These are phyloP conservation scores for Starmerella lactis-condensi DNA, from an alignment of 805 yeast genomes.

Conservation along the genomic window DNA sequence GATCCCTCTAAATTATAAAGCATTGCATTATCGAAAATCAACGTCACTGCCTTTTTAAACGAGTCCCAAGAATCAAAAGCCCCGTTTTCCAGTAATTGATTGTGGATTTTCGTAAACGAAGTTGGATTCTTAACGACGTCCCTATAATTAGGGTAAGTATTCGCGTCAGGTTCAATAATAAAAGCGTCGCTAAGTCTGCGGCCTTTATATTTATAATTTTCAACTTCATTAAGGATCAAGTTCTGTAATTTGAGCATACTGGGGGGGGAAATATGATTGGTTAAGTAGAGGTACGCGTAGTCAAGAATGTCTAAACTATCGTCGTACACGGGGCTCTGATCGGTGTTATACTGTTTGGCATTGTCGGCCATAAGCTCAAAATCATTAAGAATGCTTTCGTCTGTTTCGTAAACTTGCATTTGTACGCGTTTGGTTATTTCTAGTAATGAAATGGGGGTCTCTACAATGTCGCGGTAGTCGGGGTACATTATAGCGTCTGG, in stretches of 20 bases:
- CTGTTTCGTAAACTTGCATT: conserved; percentile 22
- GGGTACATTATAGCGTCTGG: conserved; percentile 64
- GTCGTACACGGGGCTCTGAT: conserved; percentile 42
- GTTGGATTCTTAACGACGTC: conserved; percentile 54
- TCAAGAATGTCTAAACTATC: conserved; percentile 42
- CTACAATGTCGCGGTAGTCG: conserved; percentile 53
- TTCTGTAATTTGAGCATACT: conserved; percentile 15
- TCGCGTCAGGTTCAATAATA: conserved; percentile 50
- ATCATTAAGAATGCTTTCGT: conserved; percentile 35
- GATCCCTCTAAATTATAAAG: conserved; percentile 58
- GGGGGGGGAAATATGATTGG: conserved; percentile 19
- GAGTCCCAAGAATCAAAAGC: conserved; percentile 37
- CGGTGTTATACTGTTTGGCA: conserved; percentile 56
- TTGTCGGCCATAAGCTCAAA: conserved; percentile 49
- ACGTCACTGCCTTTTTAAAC: conserved; percentile 38
- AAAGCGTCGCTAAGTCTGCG: conserved; percentile 49
- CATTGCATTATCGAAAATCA: conserved; percentile 65
- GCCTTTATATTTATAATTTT: conserved; percentile 21
- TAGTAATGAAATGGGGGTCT: conserved; percentile 47
- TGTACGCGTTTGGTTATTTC: conserved; percentile 39
- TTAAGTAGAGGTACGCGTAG: conserved; percentile 35
- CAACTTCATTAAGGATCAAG: conserved; percentile 14
- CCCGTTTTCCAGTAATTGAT: conserved; percentile 31
- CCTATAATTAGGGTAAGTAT: conserved; percentile 66
- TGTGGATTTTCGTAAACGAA: conserved; percentile 42